Conservation (phyloP, 208 protist genomes). For the Trypanosoma avium region DNA sequence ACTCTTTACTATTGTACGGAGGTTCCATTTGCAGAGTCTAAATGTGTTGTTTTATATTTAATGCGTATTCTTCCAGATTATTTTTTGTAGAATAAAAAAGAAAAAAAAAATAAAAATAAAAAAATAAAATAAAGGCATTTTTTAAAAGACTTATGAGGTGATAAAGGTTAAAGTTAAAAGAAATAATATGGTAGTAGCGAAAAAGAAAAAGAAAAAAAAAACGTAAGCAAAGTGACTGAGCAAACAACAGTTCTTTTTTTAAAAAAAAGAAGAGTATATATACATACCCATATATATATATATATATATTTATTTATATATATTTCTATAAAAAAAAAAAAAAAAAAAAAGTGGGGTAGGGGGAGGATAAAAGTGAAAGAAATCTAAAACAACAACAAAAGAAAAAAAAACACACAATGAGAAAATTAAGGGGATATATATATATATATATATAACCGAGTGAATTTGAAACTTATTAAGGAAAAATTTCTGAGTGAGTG, state of each 20-base stretch:
- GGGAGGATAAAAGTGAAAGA: not conserved
- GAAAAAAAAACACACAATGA: too few relatives aligned
- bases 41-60: slow-evolving; percentile 62
- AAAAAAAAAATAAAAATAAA: slow-evolving; percentile 7
- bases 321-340: slow-evolving; percentile 12
- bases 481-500: too few relatives aligned
- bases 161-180: not conserved
- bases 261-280: not conserved
- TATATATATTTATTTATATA: not conserved
- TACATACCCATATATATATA: not conserved
- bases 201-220: not conserved
- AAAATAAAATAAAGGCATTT: too few relatives aligned
- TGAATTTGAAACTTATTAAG: too few relatives aligned
- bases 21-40: slow-evolving; percentile 75
- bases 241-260: not conserved
- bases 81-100: slow-evolving; percentile 33
- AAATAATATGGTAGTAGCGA: too few relatives aligned
- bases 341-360: not conserved
- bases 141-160: too few relatives aligned
- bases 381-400: slow-evolving; percentile 7
- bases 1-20: slow-evolving; percentile 84
- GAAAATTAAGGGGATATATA: too few relatives aligned
- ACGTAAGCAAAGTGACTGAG: not conserved
- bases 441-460: too few relatives aligned
- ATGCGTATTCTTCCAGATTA: slow-evolving; percentile 69